Conservation (phyloP, 495 filamentous ascomycete species). For the Penicillium daleae region DNA sequence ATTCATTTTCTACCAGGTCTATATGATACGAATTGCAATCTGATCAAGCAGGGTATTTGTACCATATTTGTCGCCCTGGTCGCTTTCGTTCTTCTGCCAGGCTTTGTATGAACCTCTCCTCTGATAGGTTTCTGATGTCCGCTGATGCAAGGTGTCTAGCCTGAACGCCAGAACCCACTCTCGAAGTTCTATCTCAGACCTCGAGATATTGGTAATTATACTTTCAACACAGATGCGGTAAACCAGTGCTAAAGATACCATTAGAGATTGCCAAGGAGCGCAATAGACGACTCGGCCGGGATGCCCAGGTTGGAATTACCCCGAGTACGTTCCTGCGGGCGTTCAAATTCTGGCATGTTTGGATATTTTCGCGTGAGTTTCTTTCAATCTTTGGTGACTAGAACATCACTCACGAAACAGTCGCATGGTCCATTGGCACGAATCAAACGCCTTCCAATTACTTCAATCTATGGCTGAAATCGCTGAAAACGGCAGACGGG, state of each 20-base stretch:
- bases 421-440: not conserved
- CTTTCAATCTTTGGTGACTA: not conserved
- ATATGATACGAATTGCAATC: not conserved
- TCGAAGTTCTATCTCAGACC: not conserved
- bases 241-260: not conserved
- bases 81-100: not conserved
- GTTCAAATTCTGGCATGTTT: not conserved
- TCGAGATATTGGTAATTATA: not conserved
- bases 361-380: not conserved
- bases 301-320: not conserved
- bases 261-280: not conserved
- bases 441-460: not conserved
- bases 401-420: not conserved
- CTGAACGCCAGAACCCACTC: not conserved
- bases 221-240: not conserved
- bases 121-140: not conserved
- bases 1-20: not conserved
- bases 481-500: not conserved
- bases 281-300: not conserved
- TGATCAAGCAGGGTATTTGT: not conserved
- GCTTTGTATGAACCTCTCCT: not conserved
- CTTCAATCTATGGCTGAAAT: slow-evolving; percentile 1
- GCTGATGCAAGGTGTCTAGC: not conserved
- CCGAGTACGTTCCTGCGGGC: not conserved
- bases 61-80: not conserved